Percentiles rank a stretch among this genome's conserved stretches.
Conservation (phyloP, 2,329 filamentous ascomycete species). For the Microsporum canis region DNA sequence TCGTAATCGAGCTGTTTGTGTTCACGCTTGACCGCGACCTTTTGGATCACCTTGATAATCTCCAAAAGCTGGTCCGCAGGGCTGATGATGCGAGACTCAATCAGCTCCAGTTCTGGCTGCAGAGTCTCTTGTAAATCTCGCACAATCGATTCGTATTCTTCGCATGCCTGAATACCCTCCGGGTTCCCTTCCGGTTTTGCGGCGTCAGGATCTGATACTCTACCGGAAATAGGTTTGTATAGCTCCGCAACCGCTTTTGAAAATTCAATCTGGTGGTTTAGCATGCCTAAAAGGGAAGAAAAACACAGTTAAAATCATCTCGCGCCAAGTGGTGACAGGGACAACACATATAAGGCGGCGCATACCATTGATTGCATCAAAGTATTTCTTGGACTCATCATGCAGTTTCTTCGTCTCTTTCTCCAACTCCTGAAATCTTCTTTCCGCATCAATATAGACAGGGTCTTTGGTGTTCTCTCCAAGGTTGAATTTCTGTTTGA, state of each 20-base stretch:
- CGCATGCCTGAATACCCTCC: slow-evolving; percentile 87
- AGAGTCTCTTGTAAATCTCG: slow-evolving; percentile 80
- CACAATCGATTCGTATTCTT: slow-evolving; percentile 89
- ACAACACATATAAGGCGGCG: background rate
- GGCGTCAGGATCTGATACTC: slow-evolving; percentile 83
- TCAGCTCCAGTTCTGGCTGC: slow-evolving; percentile 91
- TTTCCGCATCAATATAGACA: slow-evolving; percentile 88
- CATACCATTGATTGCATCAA: slow-evolving; percentile 81
- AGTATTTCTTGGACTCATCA: slow-evolving; percentile 95
- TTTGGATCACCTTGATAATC: slow-evolving; percentile 90
- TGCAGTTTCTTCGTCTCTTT: slow-evolving; percentile 92
- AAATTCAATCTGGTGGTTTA: slow-evolving; percentile 95
- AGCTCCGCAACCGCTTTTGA: slow-evolving; percentile 91
- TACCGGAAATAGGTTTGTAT: slow-evolving; percentile 95
- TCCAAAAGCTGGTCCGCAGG: slow-evolving; percentile 88
- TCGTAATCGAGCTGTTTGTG: slow-evolving; percentile 98
- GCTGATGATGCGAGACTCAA: slow-evolving; percentile 78
- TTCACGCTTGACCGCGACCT: slow-evolving; percentile 76
- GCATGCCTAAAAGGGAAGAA: slow-evolving; percentile 53
- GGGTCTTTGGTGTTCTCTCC: slow-evolving; percentile 92
- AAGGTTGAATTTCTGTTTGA: slow-evolving; percentile 88
- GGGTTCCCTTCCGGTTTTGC: slow-evolving; percentile 73
- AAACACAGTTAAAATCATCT: background rate
- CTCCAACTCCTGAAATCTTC: slow-evolving; percentile 87
- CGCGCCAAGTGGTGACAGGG: background rate